A percentile compares a stretch with the other conserved stretches of the same genome.
phyloP scores from a whole-genome alignment of 768 basidiomycete genomes.

The Pleurotus tuber-regium region DNA sequence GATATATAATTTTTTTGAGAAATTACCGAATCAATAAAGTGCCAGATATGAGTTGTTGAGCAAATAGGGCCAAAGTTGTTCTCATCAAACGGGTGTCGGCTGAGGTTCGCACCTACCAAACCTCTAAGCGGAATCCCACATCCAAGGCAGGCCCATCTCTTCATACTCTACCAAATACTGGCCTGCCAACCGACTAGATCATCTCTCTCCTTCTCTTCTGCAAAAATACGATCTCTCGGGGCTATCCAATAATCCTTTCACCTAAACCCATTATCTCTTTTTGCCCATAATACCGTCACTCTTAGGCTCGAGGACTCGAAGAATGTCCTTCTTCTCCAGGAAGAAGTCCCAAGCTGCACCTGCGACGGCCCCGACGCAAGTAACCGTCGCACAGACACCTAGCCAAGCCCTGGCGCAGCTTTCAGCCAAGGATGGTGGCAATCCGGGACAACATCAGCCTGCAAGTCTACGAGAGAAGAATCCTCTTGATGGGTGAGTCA shows the following conservation, averaged over 20 bases:
- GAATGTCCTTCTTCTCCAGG: conserved; percentile 94
- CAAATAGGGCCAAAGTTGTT: conserved; percentile 10
- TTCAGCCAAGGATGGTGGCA: conserved; percentile 25
- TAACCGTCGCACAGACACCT: conserved; percentile 61
- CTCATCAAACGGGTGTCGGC: conserved; percentile 4
- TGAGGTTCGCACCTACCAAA: neutral
- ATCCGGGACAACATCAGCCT: conserved; percentile 19
- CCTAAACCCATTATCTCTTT: conserved; percentile 14
- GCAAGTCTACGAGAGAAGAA: conserved; percentile 17
- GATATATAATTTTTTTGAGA: too few relatives aligned
- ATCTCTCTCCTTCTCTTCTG: neutral
- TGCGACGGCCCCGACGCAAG: conserved; percentile 39
- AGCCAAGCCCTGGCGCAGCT: conserved; percentile 68
- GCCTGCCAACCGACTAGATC: neutral
- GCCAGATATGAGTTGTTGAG: conserved; percentile 2
- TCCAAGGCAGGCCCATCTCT: conserved; percentile 1
- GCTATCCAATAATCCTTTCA: neutral
- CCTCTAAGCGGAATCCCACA: neutral
- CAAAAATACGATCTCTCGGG: neutral
- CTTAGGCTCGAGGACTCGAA: conserved; percentile 56
- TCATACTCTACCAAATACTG: conserved; percentile 4
- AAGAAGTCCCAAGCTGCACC: conserved; percentile 68
- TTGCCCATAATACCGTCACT: conserved; percentile 66
- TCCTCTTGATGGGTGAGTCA: conserved; percentile 34
- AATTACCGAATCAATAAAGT: too few relatives aligned